Conservation (phyloP, 108 stramenopile species). For the Discostella pseudostelligera region DNA sequence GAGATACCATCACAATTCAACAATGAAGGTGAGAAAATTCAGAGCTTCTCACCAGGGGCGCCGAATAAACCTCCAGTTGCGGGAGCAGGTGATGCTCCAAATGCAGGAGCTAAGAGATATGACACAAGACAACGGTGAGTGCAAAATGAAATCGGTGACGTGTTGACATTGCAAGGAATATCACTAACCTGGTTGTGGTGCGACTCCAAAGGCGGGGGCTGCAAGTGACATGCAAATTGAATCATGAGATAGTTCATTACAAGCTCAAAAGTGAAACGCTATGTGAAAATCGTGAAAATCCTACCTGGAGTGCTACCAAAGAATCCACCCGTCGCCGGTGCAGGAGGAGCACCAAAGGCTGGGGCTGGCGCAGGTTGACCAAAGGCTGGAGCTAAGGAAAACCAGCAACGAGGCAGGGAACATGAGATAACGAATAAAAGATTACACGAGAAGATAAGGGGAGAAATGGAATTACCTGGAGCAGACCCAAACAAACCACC, state of each 20-base stretch:
- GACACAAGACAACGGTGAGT: too few species aligned
- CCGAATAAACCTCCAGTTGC: slow-evolving; percentile 60
- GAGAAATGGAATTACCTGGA: slow-evolving; percentile 12
- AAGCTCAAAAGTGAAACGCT: background rate
- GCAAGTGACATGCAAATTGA: background rate
- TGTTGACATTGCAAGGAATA: background rate
- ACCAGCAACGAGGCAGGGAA: background rate
- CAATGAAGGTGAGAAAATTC: background rate
- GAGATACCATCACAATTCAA: background rate
- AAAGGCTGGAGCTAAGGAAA: slow-evolving; percentile 33
- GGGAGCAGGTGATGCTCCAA: slow-evolving; percentile 70
- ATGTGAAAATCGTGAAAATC: background rate
- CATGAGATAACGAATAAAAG: background rate
- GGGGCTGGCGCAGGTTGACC: slow-evolving; percentile 44
- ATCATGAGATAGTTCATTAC: too few species aligned
- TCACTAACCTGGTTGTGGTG: slow-evolving; percentile 5
- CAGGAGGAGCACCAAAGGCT: slow-evolving; percentile 51
- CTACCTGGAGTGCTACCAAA: slow-evolving; percentile 49
- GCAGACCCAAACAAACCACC: slow-evolving; percentile 47
- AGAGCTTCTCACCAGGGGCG: slow-evolving; percentile 24
- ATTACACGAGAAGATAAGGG: background rate
- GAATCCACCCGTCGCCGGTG: slow-evolving; percentile 47
- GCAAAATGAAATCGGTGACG: too few species aligned
- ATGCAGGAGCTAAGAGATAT: slow-evolving; percentile 36
- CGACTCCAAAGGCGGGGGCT: slow-evolving; percentile 8